Conservation (phyloP, 1,139 yeast genomes). For the Lodderomyces margitis region DNA sequence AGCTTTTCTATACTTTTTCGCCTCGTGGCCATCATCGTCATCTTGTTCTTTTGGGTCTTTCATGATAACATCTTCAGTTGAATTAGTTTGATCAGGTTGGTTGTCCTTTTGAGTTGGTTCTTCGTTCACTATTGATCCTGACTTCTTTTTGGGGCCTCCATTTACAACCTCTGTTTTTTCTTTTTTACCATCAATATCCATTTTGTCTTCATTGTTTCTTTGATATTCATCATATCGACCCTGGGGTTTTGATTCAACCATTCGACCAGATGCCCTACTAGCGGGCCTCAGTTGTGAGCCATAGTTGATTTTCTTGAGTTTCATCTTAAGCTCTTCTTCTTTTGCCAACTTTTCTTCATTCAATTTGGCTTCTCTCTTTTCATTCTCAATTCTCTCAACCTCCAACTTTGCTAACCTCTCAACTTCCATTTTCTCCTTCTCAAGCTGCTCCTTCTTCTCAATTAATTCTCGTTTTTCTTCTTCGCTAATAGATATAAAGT, state of each 20-base stretch:
- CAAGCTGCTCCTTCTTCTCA: conserved; percentile 21
- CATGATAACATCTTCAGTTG: conserved; percentile 2
- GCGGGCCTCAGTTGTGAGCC: conserved; percentile 22
- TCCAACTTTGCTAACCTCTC: conserved; percentile 16
- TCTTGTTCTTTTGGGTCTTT: conserved; percentile 6
- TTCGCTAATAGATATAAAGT: conserved; percentile 49
- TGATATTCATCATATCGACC: conserved; percentile 32
- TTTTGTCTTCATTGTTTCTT: background rate
- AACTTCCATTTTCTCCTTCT: conserved; percentile 20
- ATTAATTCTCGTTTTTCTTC: conserved; percentile 26
- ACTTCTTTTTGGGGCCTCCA: background rate
- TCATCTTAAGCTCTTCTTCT: conserved; percentile 18
- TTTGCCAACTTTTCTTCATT: conserved; percentile 19
- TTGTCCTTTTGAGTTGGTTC: conserved; percentile 4
- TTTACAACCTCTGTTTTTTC: background rate
- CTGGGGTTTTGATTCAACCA: conserved; percentile 14
- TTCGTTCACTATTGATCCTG: background rate
- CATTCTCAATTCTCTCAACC: conserved; percentile 4
- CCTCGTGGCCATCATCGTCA: too few species aligned
- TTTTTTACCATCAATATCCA: background rate
- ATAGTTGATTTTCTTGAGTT: conserved; percentile 20
- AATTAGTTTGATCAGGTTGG: conserved; percentile 6
- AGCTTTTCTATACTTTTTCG: background rate
- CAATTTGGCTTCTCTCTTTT: conserved; percentile 8
- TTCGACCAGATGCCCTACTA: conserved; percentile 23